Percentiles rank a stretch among this genome's conserved stretches.
phyloP scores from a whole-genome alignment of 768 basidiomycete species.

The Amanita jacksonii region DNA sequence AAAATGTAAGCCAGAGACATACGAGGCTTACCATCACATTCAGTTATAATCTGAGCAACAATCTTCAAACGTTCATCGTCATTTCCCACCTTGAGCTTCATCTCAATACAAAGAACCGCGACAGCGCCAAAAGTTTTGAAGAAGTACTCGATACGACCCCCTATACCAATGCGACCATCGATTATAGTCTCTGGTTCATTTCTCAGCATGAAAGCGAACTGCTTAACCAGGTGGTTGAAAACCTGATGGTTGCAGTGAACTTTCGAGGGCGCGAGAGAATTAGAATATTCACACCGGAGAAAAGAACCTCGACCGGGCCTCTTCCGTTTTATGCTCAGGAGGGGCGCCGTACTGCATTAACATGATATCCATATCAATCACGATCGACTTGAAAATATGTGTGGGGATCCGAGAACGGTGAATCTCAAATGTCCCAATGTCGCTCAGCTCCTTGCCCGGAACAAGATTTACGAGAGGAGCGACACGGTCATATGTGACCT shows the following conservation, averaged over 20 bases:
- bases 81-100: too few species aligned
- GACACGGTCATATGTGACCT: slow-evolving; percentile 13
- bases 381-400: slow-evolving; percentile 14
- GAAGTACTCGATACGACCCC: too few species aligned
- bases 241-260: slow-evolving; percentile 11
- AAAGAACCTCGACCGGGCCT: slow-evolving; percentile 16
- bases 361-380: slow-evolving; percentile 14
- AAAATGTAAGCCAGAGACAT: too few species aligned
- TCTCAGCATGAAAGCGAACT: too few species aligned
- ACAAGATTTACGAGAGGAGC: slow-evolving; percentile 15
- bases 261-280: slow-evolving; percentile 10
- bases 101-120: too few species aligned
- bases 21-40: too few species aligned
- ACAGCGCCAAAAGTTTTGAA: too few species aligned
- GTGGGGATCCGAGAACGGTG: slow-evolving; percentile 18
- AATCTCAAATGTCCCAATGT: slow-evolving; percentile 15
- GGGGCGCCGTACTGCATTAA: slow-evolving; percentile 16
- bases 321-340: slow-evolving; percentile 14
- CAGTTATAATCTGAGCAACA: too few species aligned
- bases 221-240: slow-evolving; percentile 14
- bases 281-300: slow-evolving; percentile 12
- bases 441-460: slow-evolving; percentile 8
- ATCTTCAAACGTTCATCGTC: too few species aligned
- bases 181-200: too few species aligned
- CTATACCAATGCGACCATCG: too few species aligned